A percentile compares a stretch with the other conserved stretches of the same genome.
Conservation (phyloP, 129 eudicot genomes). For the Kitagawia praeruptora region DNA sequence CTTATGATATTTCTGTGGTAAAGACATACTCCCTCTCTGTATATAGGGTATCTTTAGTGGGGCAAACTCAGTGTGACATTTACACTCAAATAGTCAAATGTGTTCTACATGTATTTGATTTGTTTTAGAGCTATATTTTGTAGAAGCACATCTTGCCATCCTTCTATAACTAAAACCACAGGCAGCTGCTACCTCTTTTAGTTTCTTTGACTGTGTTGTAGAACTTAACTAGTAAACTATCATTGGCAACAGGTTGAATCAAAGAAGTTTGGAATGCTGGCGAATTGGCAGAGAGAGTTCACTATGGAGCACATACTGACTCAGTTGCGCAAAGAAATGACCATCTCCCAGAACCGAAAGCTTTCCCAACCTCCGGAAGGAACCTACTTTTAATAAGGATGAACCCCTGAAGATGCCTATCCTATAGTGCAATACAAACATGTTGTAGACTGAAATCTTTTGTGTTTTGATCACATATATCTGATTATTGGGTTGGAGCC, state of each 20-base stretch:
- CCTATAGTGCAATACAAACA: background rate
- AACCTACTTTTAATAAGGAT: background rate
- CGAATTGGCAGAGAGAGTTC: constrained; percentile 11
- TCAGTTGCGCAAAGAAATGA: constrained; percentile 13
- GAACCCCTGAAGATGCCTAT: background rate
- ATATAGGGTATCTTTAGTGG: background rate
- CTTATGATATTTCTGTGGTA: background rate
- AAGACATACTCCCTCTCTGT: background rate
- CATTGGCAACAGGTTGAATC: constrained; percentile 6
- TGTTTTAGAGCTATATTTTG: background rate
- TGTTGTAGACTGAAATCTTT: background rate
- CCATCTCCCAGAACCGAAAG: constrained; percentile 7
- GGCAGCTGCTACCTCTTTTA: background rate
- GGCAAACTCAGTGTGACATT: background rate
- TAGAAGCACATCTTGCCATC: background rate
- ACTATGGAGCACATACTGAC: constrained; percentile 9
- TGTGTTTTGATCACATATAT: background rate
- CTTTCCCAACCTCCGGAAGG: constrained; percentile 14
- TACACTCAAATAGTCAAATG: background rate
- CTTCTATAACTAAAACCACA: background rate
- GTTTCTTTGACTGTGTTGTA: background rate
- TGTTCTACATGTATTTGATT: background rate
- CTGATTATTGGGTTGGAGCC: background rate
- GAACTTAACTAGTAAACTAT: background rate
- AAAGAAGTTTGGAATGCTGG: constrained; percentile 11